These are phyloP conservation scores for Asterella californica DNA, from an alignment of 225 moss, liverwort and hornwort species.

Conservation along the genomic window DNA sequence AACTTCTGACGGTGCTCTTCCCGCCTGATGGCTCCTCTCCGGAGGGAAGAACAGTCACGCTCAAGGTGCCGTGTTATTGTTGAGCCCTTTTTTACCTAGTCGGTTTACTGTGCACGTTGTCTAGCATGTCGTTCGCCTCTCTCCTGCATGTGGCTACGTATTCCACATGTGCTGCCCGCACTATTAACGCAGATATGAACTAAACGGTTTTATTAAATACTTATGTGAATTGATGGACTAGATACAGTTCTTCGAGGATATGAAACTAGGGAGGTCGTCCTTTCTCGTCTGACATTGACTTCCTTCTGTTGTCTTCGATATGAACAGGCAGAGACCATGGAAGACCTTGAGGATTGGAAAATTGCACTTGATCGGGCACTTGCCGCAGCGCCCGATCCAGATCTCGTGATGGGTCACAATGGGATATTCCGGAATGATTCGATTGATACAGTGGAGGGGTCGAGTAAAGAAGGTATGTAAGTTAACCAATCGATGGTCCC, in stretches of 20 bases:
- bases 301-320: background rate
- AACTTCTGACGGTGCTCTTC: constrained; percentile 89
- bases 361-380: constrained; percentile 89
- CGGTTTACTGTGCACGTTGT: background rate
- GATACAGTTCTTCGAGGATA: no score
- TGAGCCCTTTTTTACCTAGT: background rate
- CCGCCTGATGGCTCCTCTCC: constrained; percentile 38
- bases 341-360: constrained; percentile 99
- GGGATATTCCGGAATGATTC: constrained; percentile 78
- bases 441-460: constrained; percentile 78
- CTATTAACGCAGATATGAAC: no score
- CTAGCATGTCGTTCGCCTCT: background rate
- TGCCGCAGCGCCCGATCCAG: constrained; percentile 88
- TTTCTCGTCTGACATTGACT: background rate
- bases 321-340: constrained; percentile 75
- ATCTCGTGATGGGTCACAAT: constrained; percentile 73
- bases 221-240: no score
- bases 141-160: background rate
- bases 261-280: no score
- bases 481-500: no score
- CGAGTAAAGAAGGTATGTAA: constrained; percentile 67
- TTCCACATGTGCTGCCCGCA: no score
- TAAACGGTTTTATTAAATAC: no score
- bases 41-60: constrained; percentile 83
- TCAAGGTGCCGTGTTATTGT: constrained; percentile 56